Evolutionary conservation across 1,139 yeast genomes (phyloP), one percentile per base, ranked within the genome.

Genomic region (Hyphopichia burtonii): DNA sequence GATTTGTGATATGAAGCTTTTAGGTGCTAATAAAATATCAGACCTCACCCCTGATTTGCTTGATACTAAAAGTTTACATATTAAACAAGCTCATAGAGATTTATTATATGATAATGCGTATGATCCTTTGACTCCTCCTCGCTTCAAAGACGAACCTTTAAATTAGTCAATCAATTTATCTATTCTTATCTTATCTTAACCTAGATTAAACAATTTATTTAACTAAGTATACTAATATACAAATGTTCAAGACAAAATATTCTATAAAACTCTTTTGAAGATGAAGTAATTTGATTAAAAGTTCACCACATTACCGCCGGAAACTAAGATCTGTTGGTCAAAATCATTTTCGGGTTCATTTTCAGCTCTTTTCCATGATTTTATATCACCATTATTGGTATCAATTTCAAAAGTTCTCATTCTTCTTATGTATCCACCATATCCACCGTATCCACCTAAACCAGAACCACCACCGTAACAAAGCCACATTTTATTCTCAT

Each of bases 391-490:
- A 1, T 65, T 58, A 10, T 63, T 59, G 1, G 81, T 65, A 58
- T 89, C 83, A 12, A 90, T 54, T 36, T 86, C 90, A 59, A 74
- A 91, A 0, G 83, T 55, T 41, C 98, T 70, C 41, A 89, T 57
- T 44, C 97, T 74, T 52, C 99, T 76, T 11, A 84, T 69, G 39
- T 85, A 87, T 0, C 93, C 95, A 0, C 89, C 91, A 57, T 90
- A 88, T 0, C 96, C 96, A 4, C 85, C 96, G 56, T 90, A 90
- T 0, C 96, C 99, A 34, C 97, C 98, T 65, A 87, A 94, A 3
- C 98, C 99, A 2, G 78, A 74, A 0, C 85, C 96, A 33, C 99
- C 99, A 2, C 96, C 98, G 55, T 87, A 89, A 56, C 99, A 93
- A 34, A 91, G 66, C 96, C 96, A 88, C 30, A 88, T 66, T 36